Base-by-base conservation (phyloP, 2,329 filamentous ascomycete genomes). In the Stagonosporopsis cucurbitacearum region DNA sequence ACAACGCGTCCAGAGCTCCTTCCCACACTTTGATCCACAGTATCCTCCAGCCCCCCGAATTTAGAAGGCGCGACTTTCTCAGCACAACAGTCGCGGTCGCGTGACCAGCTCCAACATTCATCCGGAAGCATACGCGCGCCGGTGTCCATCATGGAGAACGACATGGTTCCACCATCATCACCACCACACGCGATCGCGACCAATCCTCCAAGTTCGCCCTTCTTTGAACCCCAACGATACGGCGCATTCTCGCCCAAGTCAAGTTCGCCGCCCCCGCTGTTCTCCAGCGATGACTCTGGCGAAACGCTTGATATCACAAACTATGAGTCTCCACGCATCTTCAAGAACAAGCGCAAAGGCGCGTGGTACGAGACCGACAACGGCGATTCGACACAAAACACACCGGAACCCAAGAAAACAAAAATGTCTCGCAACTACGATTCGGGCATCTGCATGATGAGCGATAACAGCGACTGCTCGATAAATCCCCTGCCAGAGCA, bases 331-430 rank as follows among this genome's bases (percentile, higher is more conserved):
- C 71, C 70, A 6, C 69, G 72, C 17, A 63, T 69, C 19, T 54
- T 61, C 50, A 75, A 75, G 58, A 63, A 71, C 39, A 75, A 75
- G 49, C 66, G 66, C 46, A 64, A 63, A 47, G 70, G 70, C 43
- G 54, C 67, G 11, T 75, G 72, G 72, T 74, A 67, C 60, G 57
- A 58, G 15, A 45, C 46, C 1, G 66, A 67, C 33, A 60, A 50
- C 6, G 51, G 44, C 60, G 60, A 59, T 17, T 60, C 59, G 4
- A 41, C 60, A 9, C 61, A 63, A 33, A 55, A 47, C 13, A 58
- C 54, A 43, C 54, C 59, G 23, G 60, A 59, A 30, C 49, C 57
- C 7, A 73, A 73, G 53, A 69, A 68, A 59, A 50, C 64, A 1
- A 71, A 65, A 36, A 64, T 73, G 22, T 58, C 62, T 22, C 64